Base-by-base conservation (phyloP, 2,329 filamentous ascomycete species). In the Corynespora cassiicola region DNA sequence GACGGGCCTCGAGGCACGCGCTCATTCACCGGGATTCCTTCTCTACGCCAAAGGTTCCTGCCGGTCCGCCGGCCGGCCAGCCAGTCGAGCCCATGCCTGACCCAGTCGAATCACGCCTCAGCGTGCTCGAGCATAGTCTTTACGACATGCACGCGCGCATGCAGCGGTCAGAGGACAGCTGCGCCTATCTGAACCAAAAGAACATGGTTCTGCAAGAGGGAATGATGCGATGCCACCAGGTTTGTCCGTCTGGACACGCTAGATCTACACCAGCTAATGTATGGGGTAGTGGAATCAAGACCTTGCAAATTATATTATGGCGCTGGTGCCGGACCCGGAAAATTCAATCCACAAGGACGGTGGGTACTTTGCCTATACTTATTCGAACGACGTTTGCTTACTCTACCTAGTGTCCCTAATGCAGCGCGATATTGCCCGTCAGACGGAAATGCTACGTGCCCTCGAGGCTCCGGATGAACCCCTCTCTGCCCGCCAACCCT, bases 21-120 rank as follows among this genome's bases (percentile, higher is more conserved):
- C 78, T 97, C 38, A 95, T 96, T 16, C 90, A 97, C 64, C 84
- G 92, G 54, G 94, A 97, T 63, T 87, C 86, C 10, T 96, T 94
- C 71, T 87, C 85, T 2, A 66, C 68, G 49, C 84, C 87, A 43
- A 95, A 95, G 63, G 57, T 72, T 37, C 77, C 86, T 25, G 79
- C 81, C 33, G 77, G 80, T 11, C 88, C 90, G 16, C 90, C 94
- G 56, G 86, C 89, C 7, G 88, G 88, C 10, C 89, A 88, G n/a
- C 87, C 91, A 2, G 84, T 88, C 16, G 90, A 96, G 62, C 81
- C 88, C 7, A 86, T 90, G 69, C 82, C 84, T 24, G 92, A 97
- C 56, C 84, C 84, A 9, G 76, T 85, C 9, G 92, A 99, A 56
- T 81, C 83, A 31, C 80, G 91, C 52, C 68, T 96, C 39, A 77